phyloP scores from a whole-genome alignment of 208 protist species.

The Leishmania tropica region DNA sequence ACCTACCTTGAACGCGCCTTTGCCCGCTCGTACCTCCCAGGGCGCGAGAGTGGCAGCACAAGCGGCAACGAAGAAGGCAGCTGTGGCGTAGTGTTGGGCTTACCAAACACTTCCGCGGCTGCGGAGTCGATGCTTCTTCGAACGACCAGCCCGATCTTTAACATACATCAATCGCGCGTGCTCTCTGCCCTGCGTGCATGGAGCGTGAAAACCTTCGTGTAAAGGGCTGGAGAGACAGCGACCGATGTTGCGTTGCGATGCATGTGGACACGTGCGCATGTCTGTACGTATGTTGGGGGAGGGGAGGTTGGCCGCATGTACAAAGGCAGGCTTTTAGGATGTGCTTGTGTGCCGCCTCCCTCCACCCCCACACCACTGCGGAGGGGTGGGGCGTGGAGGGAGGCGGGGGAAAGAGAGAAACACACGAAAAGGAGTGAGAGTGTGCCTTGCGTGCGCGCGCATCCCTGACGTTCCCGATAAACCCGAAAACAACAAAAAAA shows the following conservation, averaged over 20 bases:
- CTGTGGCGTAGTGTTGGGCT: conserved; percentile 56
- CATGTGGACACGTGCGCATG: background rate
- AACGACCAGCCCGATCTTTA: conserved; percentile 75
- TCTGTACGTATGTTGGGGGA: background rate
- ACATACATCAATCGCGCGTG: conserved; percentile 61
- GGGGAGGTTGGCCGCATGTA: too few species aligned
- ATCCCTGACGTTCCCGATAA: background rate
- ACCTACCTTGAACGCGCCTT: conserved; percentile 45
- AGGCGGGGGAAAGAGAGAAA: background rate
- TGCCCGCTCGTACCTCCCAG: conserved; percentile 51
- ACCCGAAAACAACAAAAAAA: background rate
- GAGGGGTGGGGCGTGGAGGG: too few species aligned
- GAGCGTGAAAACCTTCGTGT: conserved; percentile 53
- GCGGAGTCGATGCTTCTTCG: conserved; percentile 44
- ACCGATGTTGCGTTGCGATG: background rate
- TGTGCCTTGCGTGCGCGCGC: background rate
- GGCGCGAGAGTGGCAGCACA: background rate
- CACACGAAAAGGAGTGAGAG: too few species aligned
- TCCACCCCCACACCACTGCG: too few species aligned
- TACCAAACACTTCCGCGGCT: conserved; percentile 11
- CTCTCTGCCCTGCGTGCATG: conserved; percentile 45
- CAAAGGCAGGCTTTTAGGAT: too few species aligned
- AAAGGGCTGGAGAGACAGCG: background rate
- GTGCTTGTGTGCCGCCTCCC: too few species aligned
- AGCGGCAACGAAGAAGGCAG: conserved; percentile 3